Evolutionary conservation across 108 stramenopile genomes (phyloP).

Genomic region (Conticribra weissflogii): DNA sequence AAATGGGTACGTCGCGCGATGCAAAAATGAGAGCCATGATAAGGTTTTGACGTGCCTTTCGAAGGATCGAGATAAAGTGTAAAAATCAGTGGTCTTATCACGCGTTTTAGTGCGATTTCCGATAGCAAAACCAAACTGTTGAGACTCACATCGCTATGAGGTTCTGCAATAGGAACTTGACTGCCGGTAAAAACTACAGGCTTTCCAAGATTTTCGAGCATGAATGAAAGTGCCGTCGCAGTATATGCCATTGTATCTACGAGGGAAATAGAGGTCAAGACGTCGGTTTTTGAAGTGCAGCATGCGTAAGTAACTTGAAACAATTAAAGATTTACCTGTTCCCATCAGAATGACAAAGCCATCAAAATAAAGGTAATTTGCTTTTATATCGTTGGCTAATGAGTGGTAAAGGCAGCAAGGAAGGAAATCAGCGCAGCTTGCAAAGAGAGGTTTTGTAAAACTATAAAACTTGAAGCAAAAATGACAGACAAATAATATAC

Average conservation of each 20-base stretch:
- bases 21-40: conserved; percentile 96
- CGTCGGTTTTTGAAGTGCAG: no score
- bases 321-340: conserved; percentile 1
- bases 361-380: conserved; percentile 89
- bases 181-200: conserved; percentile 94
- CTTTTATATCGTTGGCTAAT: conserved; percentile 41
- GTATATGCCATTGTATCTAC: conserved; percentile 99
- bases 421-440: neutral
- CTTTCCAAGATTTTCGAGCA: conserved; percentile 98
- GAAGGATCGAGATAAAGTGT: no score
- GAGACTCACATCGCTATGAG: conserved; percentile 85
- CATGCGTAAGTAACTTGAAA: neutral
- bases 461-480: neutral
- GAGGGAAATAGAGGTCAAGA: no score
- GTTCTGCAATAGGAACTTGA: conserved; percentile 92
- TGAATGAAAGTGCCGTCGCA: conserved; percentile 92
- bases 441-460: neutral
- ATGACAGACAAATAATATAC: conserved; percentile 49
- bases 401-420: neutral
- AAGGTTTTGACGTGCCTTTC: conserved; percentile 91
- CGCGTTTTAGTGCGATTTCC: no score
- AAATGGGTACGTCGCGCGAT: conserved; percentile 62
- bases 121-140: no score
- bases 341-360: conserved; percentile 88
- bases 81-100: no score